Base-by-base conservation (phyloP, 805 yeast genomes). In the Yarrowia divulgata region DNA sequence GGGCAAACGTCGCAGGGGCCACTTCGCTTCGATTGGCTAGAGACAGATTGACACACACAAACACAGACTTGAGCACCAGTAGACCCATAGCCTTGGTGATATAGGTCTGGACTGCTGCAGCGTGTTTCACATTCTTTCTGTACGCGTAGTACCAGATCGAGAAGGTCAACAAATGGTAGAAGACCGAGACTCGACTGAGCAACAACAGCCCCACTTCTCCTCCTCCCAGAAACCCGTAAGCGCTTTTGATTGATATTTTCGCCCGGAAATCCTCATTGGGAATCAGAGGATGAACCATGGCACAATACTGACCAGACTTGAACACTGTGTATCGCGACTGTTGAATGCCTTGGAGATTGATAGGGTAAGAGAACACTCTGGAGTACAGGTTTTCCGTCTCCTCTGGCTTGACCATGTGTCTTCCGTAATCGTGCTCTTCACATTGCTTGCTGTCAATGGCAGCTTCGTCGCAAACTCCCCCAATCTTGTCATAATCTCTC, bases 31-130 rank as follows among this genome's bases (percentile, higher is more conserved):
- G 7, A 14, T 54, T 54, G 3, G 60, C 8, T 13, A 54, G 3
- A 3, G 18, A 7, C 14, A 54, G 19, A 8, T 54, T 54, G 3
- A 39, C 9, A 8, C 23, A 19, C 18, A 37, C 60, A 14, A 54
- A 14, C 19, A 39, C 19, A 9, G 60, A 54, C 19, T 54, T 54
- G 60, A 54, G 35, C n/a, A 23, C 34, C 32, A 54, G 45, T 16
- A 54, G 19, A 14, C 60, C 60, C 60, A 54, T 54, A 34, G 60
- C 60, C 18, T 54, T 54, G 8, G 60, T 37, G 32, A 54, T 45
- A 19, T 54, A 54, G 8, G 29, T 37, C 18, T 54, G 60, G 5
- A 54, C 60, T 3, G 45, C 19, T 6, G 8, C 35, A 0, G 60
- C 45, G 45, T 54, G 45, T 23, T 39, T 39, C n/a, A 8, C 6